Evolutionary conservation across 192 early-diverging fungal species (phyloP).

Genomic region (Chytriomyces confervae): DNA sequence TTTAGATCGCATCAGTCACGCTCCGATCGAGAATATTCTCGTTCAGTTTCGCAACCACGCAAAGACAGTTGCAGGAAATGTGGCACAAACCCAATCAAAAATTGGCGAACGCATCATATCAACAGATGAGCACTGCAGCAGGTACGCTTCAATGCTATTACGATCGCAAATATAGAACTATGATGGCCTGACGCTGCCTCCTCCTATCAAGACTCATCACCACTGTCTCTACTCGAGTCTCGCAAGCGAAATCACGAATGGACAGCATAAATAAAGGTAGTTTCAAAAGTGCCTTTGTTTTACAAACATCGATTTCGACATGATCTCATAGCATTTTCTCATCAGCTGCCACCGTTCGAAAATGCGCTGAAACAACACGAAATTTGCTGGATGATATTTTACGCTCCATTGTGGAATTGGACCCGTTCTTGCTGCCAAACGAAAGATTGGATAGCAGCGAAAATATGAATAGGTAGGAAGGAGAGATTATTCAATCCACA

Average conservation of each 20-base stretch:
- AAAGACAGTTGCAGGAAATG: not conserved
- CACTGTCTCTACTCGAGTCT: not conserved
- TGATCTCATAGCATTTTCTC: not conserved
- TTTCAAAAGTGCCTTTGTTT: not conserved
- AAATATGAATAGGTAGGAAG: constrained; percentile 17
- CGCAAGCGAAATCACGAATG: constrained; percentile 1
- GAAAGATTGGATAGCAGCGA: constrained; percentile 15
- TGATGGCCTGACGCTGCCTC: not conserved
- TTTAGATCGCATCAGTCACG: not conserved
- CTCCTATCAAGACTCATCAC: not conserved
- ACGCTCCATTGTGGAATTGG: constrained; percentile 1
- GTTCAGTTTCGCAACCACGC: not conserved
- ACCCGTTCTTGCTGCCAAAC: constrained; percentile 9
- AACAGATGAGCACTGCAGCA: constrained; percentile 2
- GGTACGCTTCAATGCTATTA: not conserved
- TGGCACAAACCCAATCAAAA: not conserved
- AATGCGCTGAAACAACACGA: constrained; percentile 2
- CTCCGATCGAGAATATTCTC: constrained; percentile 16
- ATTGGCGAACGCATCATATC: constrained; percentile 5
- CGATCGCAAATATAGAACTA: not conserved
- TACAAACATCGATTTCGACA: not conserved
- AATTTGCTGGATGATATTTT: constrained; percentile 17
- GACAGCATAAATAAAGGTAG: constrained; percentile 6
- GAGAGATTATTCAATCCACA: not conserved
- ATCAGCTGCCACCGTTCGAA: not conserved